Conservation (phyloP, 1,139 yeast species). For the Kodamaea fungicola region DNA sequence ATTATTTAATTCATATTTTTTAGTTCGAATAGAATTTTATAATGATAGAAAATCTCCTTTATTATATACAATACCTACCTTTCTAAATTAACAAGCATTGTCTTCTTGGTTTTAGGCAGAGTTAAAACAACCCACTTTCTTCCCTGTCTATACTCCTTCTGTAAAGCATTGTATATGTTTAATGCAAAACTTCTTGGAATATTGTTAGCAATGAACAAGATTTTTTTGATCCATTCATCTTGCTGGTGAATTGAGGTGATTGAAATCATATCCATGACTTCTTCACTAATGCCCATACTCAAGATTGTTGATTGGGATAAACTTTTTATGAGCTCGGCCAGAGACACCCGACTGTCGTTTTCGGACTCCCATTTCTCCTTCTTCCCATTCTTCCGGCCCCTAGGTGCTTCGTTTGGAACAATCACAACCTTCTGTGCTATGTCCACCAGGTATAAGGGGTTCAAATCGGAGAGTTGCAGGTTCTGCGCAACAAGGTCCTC, state of each 20-base stretch:
- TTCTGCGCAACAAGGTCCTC: constrained; percentile 10
- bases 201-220: constrained; percentile 55
- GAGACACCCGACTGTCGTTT: constrained; percentile 64
- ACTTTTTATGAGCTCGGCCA: constrained; percentile 50
- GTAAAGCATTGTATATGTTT: constrained; percentile 65
- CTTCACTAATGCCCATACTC: constrained; percentile 77
- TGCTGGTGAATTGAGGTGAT: constrained; percentile 71
- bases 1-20: too few species aligned
- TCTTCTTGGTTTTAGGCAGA: constrained; percentile 70
- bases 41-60: too few species aligned
- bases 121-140: constrained; percentile 69
- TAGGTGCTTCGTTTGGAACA: constrained; percentile 69
- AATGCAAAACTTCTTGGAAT: constrained; percentile 76
- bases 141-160: constrained; percentile 71
- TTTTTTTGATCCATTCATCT: constrained; percentile 88
- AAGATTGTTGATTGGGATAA: constrained; percentile 67
- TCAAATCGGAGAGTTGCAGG: constrained; percentile 8
- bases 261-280: constrained; percentile 76
- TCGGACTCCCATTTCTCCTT: constrained; percentile 80
- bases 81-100: constrained; percentile 64
- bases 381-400: constrained; percentile 68
- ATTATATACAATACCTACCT: constrained; percentile 26
- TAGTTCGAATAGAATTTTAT: too few species aligned
- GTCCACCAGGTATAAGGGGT: constrained; percentile 34
- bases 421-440: constrained; percentile 57